Conservation (phyloP, 441 rosid genomes). For the Adansonia madagascariensis region DNA sequence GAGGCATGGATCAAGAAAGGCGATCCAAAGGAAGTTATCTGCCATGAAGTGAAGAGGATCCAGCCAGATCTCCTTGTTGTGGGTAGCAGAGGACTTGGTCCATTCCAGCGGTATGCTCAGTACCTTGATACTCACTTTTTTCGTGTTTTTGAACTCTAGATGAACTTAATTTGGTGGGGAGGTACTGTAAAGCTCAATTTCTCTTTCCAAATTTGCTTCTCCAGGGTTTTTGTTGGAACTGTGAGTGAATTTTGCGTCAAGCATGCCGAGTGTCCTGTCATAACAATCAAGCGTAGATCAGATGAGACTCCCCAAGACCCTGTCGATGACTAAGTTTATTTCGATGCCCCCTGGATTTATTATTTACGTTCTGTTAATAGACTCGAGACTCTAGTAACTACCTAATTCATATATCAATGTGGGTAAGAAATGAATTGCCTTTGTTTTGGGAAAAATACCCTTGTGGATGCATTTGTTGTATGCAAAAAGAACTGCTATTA, state of each 20-base stretch:
- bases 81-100: conserved; percentile 91
- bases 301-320: conserved; percentile 92
- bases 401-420: not conserved
- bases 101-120: conserved; percentile 74
- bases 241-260: conserved; percentile 94
- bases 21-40: conserved; percentile 83
- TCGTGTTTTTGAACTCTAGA: not conserved
- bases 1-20: conserved; percentile 91
- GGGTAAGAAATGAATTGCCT: not conserved
- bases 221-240: conserved; percentile 93
- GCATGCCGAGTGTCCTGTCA: conserved; percentile 93
- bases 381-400: not conserved
- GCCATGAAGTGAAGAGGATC: conserved; percentile 82
- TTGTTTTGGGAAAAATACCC: not conserved
- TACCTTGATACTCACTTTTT: not conserved
- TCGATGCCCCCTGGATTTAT: not conserved
- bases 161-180: not conserved
- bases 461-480: not conserved
- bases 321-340: conserved; percentile 66
- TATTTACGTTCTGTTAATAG: conserved; percentile 17
- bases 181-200: not conserved
- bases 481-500: not conserved
- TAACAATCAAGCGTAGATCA: conserved; percentile 77
- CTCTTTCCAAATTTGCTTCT: conserved; percentile 17
- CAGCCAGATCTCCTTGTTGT: conserved; percentile 85